Conservation (phyloP, 306 rosid genomes). For the Benincasa hispida region DNA sequence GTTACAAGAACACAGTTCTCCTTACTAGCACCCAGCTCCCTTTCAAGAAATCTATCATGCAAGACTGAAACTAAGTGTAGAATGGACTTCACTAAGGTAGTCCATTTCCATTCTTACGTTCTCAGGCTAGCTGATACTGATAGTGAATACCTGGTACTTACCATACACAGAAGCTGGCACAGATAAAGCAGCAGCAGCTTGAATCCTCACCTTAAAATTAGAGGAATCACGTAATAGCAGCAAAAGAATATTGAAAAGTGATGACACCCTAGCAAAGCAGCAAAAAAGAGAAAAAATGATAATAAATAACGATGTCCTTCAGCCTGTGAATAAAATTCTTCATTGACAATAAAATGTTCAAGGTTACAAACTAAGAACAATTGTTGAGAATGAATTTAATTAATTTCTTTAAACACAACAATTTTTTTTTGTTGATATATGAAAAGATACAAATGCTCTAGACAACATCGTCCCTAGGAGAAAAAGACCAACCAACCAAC, state of each 20-base stretch:
- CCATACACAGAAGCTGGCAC: conserved; percentile 67
- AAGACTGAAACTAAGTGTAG: neutral
- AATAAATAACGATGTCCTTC: neutral
- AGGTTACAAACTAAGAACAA: neutral
- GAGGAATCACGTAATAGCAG: conserved; percentile 73
- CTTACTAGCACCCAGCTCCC: neutral
- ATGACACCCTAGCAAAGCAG: conserved; percentile 53
- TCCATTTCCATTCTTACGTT: neutral
- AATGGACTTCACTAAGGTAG: neutral
- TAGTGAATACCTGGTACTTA: conserved; percentile 11
- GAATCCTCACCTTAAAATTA: conserved; percentile 84
- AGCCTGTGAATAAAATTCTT: neutral
- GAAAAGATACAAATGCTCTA: too few relatives aligned
- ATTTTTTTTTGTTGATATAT: too few relatives aligned
- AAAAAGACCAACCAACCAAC: too few relatives aligned
- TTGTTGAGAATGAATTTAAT: neutral
- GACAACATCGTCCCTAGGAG: too few relatives aligned
- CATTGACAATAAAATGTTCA: neutral
- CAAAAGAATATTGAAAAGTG: conserved; percentile 69
- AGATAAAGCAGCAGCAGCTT: conserved; percentile 92
- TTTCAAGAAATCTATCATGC: neutral
- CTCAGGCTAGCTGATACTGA: neutral
- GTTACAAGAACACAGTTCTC: neutral
- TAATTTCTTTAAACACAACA: too few relatives aligned
- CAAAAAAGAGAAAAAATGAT: neutral